Evolutionary conservation across 139 green algal genomes (phyloP).

Genomic region (Dunaliella primolecta): DNA sequence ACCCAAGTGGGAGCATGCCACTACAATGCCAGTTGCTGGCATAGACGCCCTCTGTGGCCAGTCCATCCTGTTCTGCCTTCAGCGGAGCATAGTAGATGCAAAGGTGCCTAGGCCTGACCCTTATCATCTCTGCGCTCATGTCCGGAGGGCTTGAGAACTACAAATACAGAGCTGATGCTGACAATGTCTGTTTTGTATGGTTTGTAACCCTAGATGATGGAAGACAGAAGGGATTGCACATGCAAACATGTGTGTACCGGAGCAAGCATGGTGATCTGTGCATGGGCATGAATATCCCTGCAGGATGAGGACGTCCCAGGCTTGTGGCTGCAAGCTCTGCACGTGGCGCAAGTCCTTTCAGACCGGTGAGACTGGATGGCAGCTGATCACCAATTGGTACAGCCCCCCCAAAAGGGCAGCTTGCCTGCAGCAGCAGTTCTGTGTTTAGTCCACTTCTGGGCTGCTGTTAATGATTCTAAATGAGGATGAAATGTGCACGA

Average conservation of each 20-base stretch:
- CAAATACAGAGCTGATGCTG: too few relatives aligned
- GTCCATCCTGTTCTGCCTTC: background rate
- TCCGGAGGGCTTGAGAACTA: too few relatives aligned
- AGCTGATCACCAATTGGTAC: background rate
- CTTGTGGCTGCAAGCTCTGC: constrained; percentile 8
- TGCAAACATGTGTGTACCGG: too few relatives aligned
- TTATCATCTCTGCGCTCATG: too few relatives aligned
- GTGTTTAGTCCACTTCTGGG: too few relatives aligned
- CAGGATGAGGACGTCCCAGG: constrained; percentile 5
- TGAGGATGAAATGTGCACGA: too few relatives aligned
- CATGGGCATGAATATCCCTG: background rate
- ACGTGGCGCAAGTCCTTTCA: background rate
- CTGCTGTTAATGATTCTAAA: too few relatives aligned
- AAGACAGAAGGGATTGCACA: background rate
- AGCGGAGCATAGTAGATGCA: background rate
- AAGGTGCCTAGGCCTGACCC: too few relatives aligned
- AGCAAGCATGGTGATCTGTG: too few relatives aligned
- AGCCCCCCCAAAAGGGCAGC: too few relatives aligned
- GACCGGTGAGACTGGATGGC: background rate
- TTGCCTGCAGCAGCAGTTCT: too few relatives aligned
- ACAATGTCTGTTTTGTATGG: background rate
- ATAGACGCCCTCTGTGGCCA: background rate
- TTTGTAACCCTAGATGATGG: background rate
- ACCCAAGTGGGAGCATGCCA: background rate
- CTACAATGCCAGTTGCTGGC: background rate